Evolutionary conservation across 306 rosid genomes (phyloP).

Genomic region (Prunus fruticosa): DNA sequence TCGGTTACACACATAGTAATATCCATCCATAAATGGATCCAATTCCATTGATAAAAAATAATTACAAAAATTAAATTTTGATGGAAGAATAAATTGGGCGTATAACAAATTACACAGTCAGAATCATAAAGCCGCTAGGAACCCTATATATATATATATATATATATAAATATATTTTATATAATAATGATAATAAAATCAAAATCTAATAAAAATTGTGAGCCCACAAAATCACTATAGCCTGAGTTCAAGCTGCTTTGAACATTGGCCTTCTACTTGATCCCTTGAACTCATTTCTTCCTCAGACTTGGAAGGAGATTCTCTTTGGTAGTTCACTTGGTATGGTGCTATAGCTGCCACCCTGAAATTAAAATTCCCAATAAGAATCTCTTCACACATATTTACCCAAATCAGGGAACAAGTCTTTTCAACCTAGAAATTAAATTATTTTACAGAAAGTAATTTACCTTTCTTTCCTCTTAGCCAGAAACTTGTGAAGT

Average conservation of each 20-base stretch:
- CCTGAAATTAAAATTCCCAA: conserved; percentile 30
- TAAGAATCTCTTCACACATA: not conserved
- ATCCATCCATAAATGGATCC: not conserved
- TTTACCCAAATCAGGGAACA: not conserved
- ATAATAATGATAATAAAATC: conserved; percentile 17
- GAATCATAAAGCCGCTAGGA: not conserved
- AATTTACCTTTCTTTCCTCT: conserved; percentile 84
- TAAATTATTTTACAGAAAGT: not conserved
- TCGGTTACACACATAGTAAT: no score
- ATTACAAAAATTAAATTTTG: not conserved
- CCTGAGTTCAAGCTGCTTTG: conserved; percentile 61
- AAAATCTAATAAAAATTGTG: conserved; percentile 16
- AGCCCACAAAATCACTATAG: conserved; percentile 26
- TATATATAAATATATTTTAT: no score
- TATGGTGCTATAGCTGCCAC: conserved; percentile 69
- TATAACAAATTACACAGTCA: not conserved
- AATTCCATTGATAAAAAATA: not conserved
- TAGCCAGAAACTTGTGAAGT: conserved; percentile 82
- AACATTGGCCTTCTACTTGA: conserved; percentile 30
- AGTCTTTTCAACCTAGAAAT: not conserved
- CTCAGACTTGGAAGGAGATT: conserved; percentile 22
- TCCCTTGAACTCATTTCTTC: conserved; percentile 17
- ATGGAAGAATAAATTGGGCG: not conserved
- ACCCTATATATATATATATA: not conserved
- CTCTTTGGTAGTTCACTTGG: conserved; percentile 39